Conservation (phyloP, 2,329 filamentous ascomycete genomes). For the Diaporthe velutina region DNA sequence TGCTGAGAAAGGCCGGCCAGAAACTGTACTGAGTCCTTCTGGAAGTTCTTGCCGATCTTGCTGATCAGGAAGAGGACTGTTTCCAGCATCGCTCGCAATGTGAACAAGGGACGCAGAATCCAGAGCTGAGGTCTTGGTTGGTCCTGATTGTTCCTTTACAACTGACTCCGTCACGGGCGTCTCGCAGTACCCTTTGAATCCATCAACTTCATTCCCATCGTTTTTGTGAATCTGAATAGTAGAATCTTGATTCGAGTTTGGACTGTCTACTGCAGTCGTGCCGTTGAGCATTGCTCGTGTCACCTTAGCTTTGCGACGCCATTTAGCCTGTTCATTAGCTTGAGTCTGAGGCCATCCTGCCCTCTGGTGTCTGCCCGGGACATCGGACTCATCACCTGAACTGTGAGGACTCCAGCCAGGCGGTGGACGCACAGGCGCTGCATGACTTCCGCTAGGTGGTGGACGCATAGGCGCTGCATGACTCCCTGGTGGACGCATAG, state of each 20-base stretch:
- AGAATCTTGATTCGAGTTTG: fast-evolving
- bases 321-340: neutral
- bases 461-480: too few species aligned
- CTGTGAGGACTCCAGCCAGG: neutral
- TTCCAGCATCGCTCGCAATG: neutral
- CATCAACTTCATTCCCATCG: fast-evolving
- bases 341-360: neutral
- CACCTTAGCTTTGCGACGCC: neutral
- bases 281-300: neutral
- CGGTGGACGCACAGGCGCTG: too few species aligned
- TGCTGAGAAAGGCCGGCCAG: too few species aligned
- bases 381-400: neutral
- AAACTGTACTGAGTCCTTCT: neutral
- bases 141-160: fast-evolving
- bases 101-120: fast-evolving
- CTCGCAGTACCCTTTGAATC: neutral
- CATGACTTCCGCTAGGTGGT: too few species aligned
- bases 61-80: neutral
- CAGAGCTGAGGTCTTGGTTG: neutral
- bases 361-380: neutral
- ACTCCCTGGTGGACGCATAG: too few species aligned
- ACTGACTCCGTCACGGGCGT: neutral
- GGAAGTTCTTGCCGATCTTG: neutral
- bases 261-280: neutral
- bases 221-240: too few species aligned